Percentiles rank a stretch among this genome's conserved stretches.
Conservation (phyloP, 139 green algal species). For the Zygnema circumcarinatum region DNA sequence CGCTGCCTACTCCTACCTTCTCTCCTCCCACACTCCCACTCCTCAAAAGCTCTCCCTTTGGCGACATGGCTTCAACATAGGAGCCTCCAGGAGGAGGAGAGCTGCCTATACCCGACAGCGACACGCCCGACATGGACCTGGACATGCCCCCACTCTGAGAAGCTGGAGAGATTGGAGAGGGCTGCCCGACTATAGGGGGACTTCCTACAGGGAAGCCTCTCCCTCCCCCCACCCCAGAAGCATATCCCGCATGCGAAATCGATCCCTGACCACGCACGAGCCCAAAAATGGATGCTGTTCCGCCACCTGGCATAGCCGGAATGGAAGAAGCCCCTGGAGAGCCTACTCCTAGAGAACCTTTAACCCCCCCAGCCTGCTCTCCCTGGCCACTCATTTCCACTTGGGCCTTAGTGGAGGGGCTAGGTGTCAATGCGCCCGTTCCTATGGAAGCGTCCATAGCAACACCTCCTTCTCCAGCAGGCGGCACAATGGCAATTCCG, state of each 20-base stretch:
- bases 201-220: neutral
- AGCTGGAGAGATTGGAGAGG: neutral
- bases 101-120: no score
- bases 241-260: neutral
- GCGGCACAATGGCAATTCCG: neutral
- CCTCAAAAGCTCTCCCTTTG: neutral
- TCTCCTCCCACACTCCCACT: conserved; percentile 6
- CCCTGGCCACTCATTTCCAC: neutral
- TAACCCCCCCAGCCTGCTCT: neutral
- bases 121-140: conserved; percentile 1
- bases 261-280: neutral
- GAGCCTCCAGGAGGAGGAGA: neutral
- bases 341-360: neutral
- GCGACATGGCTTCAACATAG: neutral
- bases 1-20: neutral
- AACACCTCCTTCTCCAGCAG: neutral
- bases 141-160: neutral
- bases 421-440: neutral
- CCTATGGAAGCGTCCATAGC: neutral
- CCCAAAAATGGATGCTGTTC: neutral
- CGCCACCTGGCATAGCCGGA: neutral
- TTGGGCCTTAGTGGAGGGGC: neutral
- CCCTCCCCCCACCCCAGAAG: no score
- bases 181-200: neutral
- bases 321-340: neutral